Evolutionary conservation across 345 rosid genomes (phyloP), one percentile per base, ranked within the genome.

Genomic region (Camelina neglecta): DNA sequence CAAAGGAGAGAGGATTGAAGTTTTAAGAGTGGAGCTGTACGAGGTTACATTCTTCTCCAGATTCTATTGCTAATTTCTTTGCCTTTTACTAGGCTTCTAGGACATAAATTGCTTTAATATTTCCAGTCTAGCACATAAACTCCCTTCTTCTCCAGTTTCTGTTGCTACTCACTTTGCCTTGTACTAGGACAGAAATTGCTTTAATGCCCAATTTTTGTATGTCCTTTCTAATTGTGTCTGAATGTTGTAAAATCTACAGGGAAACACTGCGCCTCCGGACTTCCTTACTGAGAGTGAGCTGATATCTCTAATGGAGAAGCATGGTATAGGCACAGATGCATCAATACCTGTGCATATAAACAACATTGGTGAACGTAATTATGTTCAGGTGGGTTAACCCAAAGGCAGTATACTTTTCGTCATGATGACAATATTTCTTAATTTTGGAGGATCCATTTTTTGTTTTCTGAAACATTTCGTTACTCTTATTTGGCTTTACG

Each of bases 281-380:
- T 88, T 81, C 79, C 97, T 93, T 57, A 93, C 85, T 63, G 98
- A 93, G 84, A 93, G 97, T 84, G 98, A 91, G 87, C 85, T 93
- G 71, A 93, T 93, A 84, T 85, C 98, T 58, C 76, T 93, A 26
- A 93, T 93, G 98, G 98, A 93, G 87, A 93, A 86, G 85, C 79
- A 93, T 70, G 97, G 97, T 50, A 91, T 93, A 51, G 98, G 98
- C 72, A 93, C 98, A 42, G 98, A 93, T 88, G 98, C 98, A 68
- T 93, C 98, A 73, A 93, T 93, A 69, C 74, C 98, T 36, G 88
- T 86, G 42, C 98, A 94, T 78, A 91, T 94, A 60, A 94, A 91
- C 86, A 94, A 94, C 86, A 94, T 94, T 62, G 90, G 97, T 60
- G 98, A 94, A 68, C 91, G 98, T 64, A 91, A 94, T 78, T 94